Conservation (phyloP, 495 filamentous ascomycete genomes). For the Neurospora hispaniola region DNA sequence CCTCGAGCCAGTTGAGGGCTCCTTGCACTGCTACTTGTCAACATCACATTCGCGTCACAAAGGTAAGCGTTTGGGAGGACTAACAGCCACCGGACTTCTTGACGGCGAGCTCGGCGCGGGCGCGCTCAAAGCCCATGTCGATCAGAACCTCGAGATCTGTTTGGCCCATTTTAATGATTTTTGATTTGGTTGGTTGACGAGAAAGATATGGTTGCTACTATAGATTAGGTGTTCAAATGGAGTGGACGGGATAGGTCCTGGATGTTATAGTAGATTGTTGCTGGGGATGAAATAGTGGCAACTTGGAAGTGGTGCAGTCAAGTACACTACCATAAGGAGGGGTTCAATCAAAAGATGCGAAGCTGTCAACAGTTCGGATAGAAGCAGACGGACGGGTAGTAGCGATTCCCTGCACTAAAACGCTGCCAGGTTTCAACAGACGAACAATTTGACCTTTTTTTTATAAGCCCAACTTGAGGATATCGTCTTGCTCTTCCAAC, state of each 20-base stretch:
- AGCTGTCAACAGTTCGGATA: not conserved
- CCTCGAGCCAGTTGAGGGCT: slow-evolving; percentile 88
- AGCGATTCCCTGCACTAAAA: not conserved
- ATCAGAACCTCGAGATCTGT: slow-evolving; percentile 71
- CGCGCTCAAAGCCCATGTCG: slow-evolving; percentile 90
- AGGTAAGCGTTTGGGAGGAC: slow-evolving; percentile 20
- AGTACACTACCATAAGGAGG: not conserved
- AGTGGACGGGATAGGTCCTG: not conserved
- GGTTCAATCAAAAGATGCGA: not conserved
- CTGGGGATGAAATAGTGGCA: not conserved
- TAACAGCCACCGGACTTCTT: slow-evolving; percentile 65
- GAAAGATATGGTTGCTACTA: not conserved
- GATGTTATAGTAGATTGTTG: not conserved
- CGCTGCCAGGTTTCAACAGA: not conserved
- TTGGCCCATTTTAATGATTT: slow-evolving; percentile 43
- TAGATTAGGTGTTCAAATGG: not conserved
- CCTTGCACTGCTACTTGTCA: slow-evolving; percentile 53
- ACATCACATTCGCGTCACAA: slow-evolving; percentile 4
- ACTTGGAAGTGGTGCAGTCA: not conserved
- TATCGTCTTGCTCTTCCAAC: not conserved
- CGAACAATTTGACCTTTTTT: not conserved
- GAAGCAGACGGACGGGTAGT: not conserved
- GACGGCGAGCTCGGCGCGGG: slow-evolving; percentile 69
- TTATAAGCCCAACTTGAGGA: not conserved
- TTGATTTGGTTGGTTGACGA: not conserved